Conservation (phyloP, 2,329 filamentous ascomycete species). For the Calonectria multiphialidica region DNA sequence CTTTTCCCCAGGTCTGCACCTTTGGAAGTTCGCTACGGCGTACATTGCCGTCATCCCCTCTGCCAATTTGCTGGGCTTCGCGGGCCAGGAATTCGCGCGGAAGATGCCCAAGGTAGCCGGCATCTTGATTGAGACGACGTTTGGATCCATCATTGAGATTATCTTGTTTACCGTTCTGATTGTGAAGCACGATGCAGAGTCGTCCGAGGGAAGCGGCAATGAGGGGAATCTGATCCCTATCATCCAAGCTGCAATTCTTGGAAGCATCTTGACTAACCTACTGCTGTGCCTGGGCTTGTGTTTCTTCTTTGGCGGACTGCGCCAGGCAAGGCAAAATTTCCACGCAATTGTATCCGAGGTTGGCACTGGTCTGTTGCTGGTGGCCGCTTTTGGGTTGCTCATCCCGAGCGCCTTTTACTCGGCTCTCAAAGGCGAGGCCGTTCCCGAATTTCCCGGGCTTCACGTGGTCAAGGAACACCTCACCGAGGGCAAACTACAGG, state of each 20-base stretch:
- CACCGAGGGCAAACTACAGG: conserved; percentile 52
- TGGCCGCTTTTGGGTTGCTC: conserved; percentile 59
- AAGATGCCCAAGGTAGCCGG: conserved; percentile 74
- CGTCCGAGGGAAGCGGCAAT: conserved; percentile 37
- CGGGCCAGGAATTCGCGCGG: conserved; percentile 69
- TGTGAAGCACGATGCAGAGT: conserved; percentile 42
- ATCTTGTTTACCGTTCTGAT: conserved; percentile 76
- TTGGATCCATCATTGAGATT: conserved; percentile 77
- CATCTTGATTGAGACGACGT: conserved; percentile 61
- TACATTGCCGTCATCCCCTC: conserved; percentile 63
- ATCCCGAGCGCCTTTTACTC: conserved; percentile 53
- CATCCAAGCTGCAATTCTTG: conserved; percentile 77
- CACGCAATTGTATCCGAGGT: conserved; percentile 77
- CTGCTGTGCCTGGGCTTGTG: conserved; percentile 76
- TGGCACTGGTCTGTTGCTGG: conserved; percentile 73
- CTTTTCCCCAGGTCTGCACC: conserved; percentile 47
- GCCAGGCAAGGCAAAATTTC: conserved; percentile 70
- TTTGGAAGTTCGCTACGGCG: conserved; percentile 60
- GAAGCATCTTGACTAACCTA: conserved; percentile 76
- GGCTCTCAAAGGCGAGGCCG: conserved; percentile 46
- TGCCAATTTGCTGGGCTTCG: conserved; percentile 61
- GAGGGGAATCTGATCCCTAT: conserved; percentile 63
- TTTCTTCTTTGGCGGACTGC: conserved; percentile 75
- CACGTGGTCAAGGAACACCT: conserved; percentile 42
- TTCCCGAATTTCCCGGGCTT: conserved; percentile 37